Evolutionary conservation across 176 grass and related monocot species (phyloP), one percentile per base, ranked within the genome.

Genomic region (Microstegium vimineum): DNA sequence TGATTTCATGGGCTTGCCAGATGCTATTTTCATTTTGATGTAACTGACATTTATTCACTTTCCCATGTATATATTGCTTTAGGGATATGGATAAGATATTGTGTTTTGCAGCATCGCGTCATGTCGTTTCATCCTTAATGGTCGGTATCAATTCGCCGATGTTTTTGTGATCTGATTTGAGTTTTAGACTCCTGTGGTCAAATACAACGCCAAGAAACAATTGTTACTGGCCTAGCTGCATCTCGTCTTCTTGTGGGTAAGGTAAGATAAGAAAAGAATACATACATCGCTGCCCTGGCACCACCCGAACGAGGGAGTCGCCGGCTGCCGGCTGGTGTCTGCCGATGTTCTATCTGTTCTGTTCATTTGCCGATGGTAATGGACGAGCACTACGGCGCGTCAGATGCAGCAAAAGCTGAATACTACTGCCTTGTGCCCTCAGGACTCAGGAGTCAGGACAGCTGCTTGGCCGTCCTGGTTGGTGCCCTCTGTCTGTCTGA

Each of bases 41-140:
- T 40, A 82, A 40, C 54, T 60, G 17, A 68, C 83, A 64, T 79
- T 89, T 75, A 52, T 79, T 89, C 69, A 35, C 71, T 71, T 82
- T 71, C 37, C 67, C 31, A 9, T 59, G 8, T 82, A 28, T 69
- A 49, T 57, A n/a, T 73, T n/a, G 78, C 37, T 57, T 23, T 69
- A 28, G 46, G 22, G 46, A 81, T 69, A 69, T 69, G 42, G 78
- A 56, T 66, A 56, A 69, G 20, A 80, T 80, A 36, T 68, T 38
- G 22, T 32, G 64, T 69, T 40, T 20, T n/a, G 9, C 6, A 30
- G 20, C 32, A 25, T 40, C 3, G 1, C 31, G 69, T 26, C 27
- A 23, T 57, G 31, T 18, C 14, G 1, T 52, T 54, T 34, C 4
- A 22, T 56, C 14, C 8, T 51, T 51, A 18, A 36, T 36, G 16